Base-by-base conservation (phyloP, 78 protist species). In the Dictyostelium intermedium region DNA sequence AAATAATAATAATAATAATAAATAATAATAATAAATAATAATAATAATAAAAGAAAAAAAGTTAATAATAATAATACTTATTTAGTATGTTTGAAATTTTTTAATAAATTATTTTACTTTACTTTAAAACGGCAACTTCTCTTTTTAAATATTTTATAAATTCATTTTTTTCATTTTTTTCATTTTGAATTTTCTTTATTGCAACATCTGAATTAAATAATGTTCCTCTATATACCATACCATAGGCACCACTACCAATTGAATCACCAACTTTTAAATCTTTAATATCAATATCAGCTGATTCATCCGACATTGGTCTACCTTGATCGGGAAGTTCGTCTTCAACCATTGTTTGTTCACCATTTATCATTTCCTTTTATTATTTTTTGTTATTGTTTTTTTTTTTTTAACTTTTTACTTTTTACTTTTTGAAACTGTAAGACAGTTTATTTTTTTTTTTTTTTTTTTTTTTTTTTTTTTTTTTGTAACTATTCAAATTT, bases 111-210 rank as follows among this genome's bases (percentile, higher is more conserved):
- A 77, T 5, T 69, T 72, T 27, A 30, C 60, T 10, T 41, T 89
- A 89, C 94, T 89, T 89, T 81, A 89, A 80, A n/a, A 89, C 94
- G 20, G 94, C 85, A 30, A 89, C 83, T 80, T 89, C 94, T 61
- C 94, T 50, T 80, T 89, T 89, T 80, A 89, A 70, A 80, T 89
- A 89, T 50, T 89, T 89, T 70, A 47, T 53, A 11, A 89, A 35
- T 30, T 89, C 94, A 63, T 83, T 78, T 45, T 89, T 74, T 45
- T 89, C 87, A 25, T 37, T 73, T 20, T 56, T 56, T 27, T 79
- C 87, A 34, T 47, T 47, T 6, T 35, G 84, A n/a, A 89, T 89
- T 61, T 89, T 61, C 53, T 89, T 89, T 41, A 89, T 80, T 9
- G 94, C 94, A 1, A 89, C 94, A 35, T 80, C 85, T 9, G 94